Evolutionary conservation across 495 filamentous ascomycete species (phyloP), one percentile per base, ranked within the genome.

Genomic region (Aspergillus sclerotiicarbonarius): DNA sequence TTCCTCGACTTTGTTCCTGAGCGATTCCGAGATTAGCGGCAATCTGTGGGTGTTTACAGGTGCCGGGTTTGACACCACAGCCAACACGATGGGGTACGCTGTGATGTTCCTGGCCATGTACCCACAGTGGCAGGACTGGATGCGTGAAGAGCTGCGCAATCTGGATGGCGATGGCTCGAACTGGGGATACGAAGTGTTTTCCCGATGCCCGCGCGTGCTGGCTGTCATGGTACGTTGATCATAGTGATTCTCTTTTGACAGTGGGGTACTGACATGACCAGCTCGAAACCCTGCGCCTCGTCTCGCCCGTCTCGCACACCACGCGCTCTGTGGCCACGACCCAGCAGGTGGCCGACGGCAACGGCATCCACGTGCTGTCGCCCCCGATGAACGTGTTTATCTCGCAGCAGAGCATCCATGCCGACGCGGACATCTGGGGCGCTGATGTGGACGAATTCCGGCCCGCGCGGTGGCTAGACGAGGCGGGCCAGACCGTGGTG

Each of bases 41-140:
- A 67, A 61, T 33, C 74, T 84, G 19, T 85, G 82, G 51, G 67
- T 79, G 4, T 81, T 84, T 58, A 83, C 71, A 30, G 71, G 77
- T 29, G 83, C 82, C 3, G 83, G 82, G 0, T 79, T 80, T 57
- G 81, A 85, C 53, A 83, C 81, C 0, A 82, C 80, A 0, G 76
- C 81, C 0, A 80, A 78, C 44, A 80, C 73, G 1, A 66, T 84
- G 30, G 73, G 76, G 0, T 81, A 77, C 59, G 73, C 81, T 2
- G 51, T 83, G 1, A 67, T 71, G 19, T 68, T 83, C 21, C 64
- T 85, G 0, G 77, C 82, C 0, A 65, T 69, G 0, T 67, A 80
- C 58, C 77, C 80, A 0, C 51, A 76, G 16, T 79, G 70, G 59
- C 81, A 84, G 60, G 64, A 69, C 0, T 80, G 78, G 79, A 46